Evolutionary conservation across 345 rosid species (phyloP), one percentile per base, ranked within the genome.

Genomic region (Brassica carinata): DNA sequence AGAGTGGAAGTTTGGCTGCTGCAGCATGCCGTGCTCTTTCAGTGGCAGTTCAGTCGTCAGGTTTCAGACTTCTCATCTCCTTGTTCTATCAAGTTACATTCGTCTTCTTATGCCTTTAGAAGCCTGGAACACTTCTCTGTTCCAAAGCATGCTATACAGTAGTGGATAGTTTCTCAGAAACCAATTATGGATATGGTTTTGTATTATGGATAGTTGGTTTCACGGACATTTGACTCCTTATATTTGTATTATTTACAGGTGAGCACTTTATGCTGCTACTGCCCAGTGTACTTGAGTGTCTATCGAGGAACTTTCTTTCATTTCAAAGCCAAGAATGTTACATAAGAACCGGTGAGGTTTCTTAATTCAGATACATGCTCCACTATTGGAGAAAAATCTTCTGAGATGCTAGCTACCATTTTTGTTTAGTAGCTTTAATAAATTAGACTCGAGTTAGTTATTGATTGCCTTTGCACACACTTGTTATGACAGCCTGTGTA

Each of bases 11-110:
- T 85, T 83, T 95, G 79, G 88, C 99, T 34, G 63, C 87, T 7
- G 97, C 97, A 77, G 97, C 98, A 78, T 91, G 98, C 71, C 92
- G 96, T 79, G 97, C 97, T 77, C 97, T 95, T 77, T 89, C 97
- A 23, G 86, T 87, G 48, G 97, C 99, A n/a, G 87, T 95, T 85
- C 99, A 88, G 71, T 95, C 97, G 1, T 93, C 92, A 81, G 97
- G 98, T 95, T 84, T 80, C 76, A 65, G 58, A 75, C 71, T 65
- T 72, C 63, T 69, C 34, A 70, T 68, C 59, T 63, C 59, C 29
- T 29, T 18, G n/a, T 71, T 19, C 26, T 55, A 55, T 18, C 17
- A 19, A 0, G 17, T 64, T 66, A 45, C 72, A 34, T 73, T 36
- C 18, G 9, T 43, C 66, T 61, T 6, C 23, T 75, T 67, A 40